These are phyloP conservation scores for Ambrosiella beaveri DNA, from an alignment of 2,329 filamentous ascomycete genomes.

Conservation along the genomic window DNA sequence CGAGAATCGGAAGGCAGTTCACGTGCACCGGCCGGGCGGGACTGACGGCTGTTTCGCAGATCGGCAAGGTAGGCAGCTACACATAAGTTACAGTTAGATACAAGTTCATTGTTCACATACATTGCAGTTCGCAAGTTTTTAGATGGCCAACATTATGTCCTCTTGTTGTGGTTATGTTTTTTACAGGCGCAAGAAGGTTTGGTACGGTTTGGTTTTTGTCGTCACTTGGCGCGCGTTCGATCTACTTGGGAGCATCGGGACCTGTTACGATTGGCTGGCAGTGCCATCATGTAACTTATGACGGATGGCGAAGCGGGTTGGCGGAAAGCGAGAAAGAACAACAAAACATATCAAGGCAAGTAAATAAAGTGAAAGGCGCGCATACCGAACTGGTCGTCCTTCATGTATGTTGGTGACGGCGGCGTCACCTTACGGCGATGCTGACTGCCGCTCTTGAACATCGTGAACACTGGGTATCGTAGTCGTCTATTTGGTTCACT, in stretches of 20 bases:
- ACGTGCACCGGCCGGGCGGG: slow-evolving; percentile 53
- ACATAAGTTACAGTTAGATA: slow-evolving; percentile 14
- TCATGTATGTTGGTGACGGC: slow-evolving; percentile 47
- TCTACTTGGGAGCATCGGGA: not conserved
- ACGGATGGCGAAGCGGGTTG: not conserved
- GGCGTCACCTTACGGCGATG: slow-evolving; percentile 37
- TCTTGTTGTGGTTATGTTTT: not conserved
- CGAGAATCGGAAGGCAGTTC: slow-evolving; percentile 20
- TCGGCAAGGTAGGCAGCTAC: slow-evolving; percentile 54
- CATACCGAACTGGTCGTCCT: slow-evolving; percentile 48
- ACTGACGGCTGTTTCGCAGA: slow-evolving; percentile 49
- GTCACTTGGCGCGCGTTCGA: not conserved
- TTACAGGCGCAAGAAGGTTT: not conserved
- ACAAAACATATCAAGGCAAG: slow-evolving; percentile 1
- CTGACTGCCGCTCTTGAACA: slow-evolving; percentile 15
- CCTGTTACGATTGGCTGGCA: not conserved
- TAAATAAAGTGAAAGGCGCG: slow-evolving; percentile 5
- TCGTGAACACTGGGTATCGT: slow-evolving; percentile 4
- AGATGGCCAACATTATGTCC: not conserved
- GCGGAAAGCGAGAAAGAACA: not conserved
- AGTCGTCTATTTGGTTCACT: slow-evolving; percentile 1
- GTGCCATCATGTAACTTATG: not conserved
- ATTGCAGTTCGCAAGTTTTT: no score
- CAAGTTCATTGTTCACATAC: not conserved
- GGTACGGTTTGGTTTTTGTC: not conserved